These are phyloP conservation scores for Monosporascus sp. DNA, from an alignment of 2,329 filamentous ascomycete species.

Conservation along the genomic window DNA sequence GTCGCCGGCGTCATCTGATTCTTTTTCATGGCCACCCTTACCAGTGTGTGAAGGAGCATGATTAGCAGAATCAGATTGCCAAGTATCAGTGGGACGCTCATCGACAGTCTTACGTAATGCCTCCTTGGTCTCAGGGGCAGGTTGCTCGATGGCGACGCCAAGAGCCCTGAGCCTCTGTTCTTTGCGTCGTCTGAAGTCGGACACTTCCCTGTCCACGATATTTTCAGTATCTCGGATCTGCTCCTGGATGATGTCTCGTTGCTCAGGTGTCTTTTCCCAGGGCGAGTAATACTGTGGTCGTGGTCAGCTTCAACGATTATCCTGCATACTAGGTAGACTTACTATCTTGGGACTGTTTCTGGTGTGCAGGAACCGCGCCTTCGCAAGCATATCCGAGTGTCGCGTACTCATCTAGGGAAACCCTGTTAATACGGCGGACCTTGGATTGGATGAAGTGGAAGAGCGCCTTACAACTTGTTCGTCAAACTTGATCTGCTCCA, in stretches of 20 bases:
- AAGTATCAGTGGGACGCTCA: constrained; percentile 33
- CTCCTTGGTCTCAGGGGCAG: constrained; percentile 29
- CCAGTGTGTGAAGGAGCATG: constrained; percentile 20
- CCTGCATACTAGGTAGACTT: constrained; percentile 31
- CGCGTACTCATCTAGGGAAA: constrained; percentile 62
- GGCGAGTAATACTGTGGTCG: constrained; percentile 72
- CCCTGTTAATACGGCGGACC: constrained; percentile 17
- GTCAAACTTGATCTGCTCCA: constrained; percentile 71
- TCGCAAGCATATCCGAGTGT: constrained; percentile 66
- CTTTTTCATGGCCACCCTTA: constrained; percentile 33
- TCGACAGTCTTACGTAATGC: constrained; percentile 40
- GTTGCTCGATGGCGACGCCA: constrained; percentile 23
- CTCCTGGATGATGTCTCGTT: constrained; percentile 65
- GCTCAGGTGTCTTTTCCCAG: constrained; percentile 64
- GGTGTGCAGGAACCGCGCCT: constrained; percentile 70
- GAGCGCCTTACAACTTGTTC: constrained; percentile 62
- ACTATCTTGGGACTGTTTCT: constrained; percentile 68
- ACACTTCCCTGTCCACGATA: constrained; percentile 58
- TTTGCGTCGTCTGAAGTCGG: constrained; percentile 53
- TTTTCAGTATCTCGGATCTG: constrained; percentile 64
- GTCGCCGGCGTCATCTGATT: constrained; percentile 64
- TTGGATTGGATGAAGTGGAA: not conserved
- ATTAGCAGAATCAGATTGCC: constrained; percentile 33
- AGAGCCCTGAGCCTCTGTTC: constrained; percentile 35
- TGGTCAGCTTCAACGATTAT: constrained; percentile 1